phyloP scores from a whole-genome alignment of 441 rosid genomes.

The Manihot esculenta region DNA sequence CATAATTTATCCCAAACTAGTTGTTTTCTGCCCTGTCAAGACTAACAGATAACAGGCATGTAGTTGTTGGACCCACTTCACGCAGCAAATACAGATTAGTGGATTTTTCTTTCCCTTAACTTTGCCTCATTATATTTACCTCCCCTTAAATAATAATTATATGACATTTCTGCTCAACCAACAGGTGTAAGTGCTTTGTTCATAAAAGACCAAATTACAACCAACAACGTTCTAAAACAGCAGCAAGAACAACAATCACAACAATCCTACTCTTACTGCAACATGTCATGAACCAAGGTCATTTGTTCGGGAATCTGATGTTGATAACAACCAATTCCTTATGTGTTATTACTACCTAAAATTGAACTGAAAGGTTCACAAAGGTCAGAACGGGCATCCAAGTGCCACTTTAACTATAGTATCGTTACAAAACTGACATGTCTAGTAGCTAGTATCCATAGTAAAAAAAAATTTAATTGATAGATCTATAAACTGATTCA shows the following conservation, averaged over 20 bases:
- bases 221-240: background rate
- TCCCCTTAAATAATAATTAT: too few species aligned
- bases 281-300: background rate
- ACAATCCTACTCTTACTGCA: background rate
- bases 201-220: background rate
- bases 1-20: background rate
- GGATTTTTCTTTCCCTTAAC: background rate
- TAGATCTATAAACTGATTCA: background rate
- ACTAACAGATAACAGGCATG: background rate
- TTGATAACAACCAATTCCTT: background rate
- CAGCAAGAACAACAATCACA: background rate
- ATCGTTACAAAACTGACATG: background rate
- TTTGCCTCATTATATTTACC: background rate
- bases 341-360: background rate
- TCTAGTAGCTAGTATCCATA: background rate
- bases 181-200: background rate
- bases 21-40: background rate
- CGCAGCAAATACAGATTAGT: background rate
- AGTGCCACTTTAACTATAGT: background rate
- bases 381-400: background rate
- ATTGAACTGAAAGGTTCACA: background rate
- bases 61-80: background rate
- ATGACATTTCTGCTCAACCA: background rate
- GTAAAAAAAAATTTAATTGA: background rate
- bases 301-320: background rate